Conservation (phyloP, 768 basidiomycete species). For the Pisolithus marmoratus region DNA sequence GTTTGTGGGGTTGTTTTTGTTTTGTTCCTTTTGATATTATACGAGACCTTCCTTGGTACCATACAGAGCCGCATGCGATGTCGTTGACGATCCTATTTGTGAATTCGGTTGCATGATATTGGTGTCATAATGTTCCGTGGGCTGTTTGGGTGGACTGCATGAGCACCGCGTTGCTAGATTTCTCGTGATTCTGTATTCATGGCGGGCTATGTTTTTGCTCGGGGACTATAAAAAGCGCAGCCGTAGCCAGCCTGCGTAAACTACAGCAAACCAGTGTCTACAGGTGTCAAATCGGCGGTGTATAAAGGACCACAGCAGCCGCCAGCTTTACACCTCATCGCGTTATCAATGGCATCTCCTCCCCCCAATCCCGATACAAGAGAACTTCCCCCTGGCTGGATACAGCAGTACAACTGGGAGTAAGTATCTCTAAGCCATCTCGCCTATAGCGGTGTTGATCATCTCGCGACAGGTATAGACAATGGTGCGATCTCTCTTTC, state of each 20-base stretch:
- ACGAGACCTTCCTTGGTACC: constrained; percentile 13
- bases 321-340: not conserved
- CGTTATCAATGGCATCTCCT: constrained; percentile 36
- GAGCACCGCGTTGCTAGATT: too few relatives aligned
- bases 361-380: constrained; percentile 52
- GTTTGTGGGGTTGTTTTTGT: not conserved
- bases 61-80: constrained; percentile 21
- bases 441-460: constrained; percentile 7
- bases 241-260: constrained; percentile 17
- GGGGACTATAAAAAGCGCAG: constrained; percentile 1
- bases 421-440: constrained; percentile 29
- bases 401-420: constrained; percentile 62
- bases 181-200: too few relatives aligned
- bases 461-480: constrained; percentile 42
- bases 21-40: constrained; percentile 4
- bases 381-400: constrained; percentile 63
- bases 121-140: not conserved
- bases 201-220: too few relatives aligned
- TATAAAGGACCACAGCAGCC: constrained; percentile 3
- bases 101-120: not conserved
- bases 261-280: constrained; percentile 29
- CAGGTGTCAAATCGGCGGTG: constrained; percentile 14
- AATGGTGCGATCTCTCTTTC: constrained; percentile 44
- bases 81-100: constrained; percentile 18
- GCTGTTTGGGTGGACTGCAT: not conserved